Evolutionary conservation across 192 early-diverging fungal genomes (phyloP).

Genomic region (Coemansia sp.): DNA sequence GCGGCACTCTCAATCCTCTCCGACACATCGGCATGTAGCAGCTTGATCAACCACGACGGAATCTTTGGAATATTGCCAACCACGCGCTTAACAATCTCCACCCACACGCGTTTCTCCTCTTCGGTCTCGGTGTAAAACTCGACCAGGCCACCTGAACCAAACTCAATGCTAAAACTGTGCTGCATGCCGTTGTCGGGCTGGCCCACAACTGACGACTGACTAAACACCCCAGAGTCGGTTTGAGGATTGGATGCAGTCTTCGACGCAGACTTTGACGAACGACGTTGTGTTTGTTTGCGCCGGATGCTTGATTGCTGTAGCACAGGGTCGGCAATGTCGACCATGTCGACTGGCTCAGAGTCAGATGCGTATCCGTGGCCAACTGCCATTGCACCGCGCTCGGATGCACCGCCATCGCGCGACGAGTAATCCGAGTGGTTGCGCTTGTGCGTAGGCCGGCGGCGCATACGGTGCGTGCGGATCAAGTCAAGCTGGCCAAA

Average conservation of each 20-base stretch:
- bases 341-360: constrained; percentile 41
- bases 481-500: constrained; percentile 25
- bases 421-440: constrained; percentile 49
- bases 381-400: constrained; percentile 10
- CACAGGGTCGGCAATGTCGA: constrained; percentile 45
- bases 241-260: background rate
- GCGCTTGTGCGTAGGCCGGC: constrained; percentile 47
- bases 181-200: constrained; percentile 44
- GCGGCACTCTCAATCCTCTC: constrained; percentile 27
- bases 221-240: constrained; percentile 46
- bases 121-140: constrained; percentile 54
- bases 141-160: constrained; percentile 44
- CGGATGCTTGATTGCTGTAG: constrained; percentile 36
- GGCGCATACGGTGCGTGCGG: constrained; percentile 23
- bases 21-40: constrained; percentile 51
- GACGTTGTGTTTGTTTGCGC: constrained; percentile 8
- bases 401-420: constrained; percentile 23
- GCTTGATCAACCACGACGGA: constrained; percentile 55
- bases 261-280: background rate
- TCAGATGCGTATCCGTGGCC: constrained; percentile 49
- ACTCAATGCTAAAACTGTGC: constrained; percentile 56
- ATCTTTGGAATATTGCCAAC: constrained; percentile 52
- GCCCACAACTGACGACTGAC: constrained; percentile 13
- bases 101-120: constrained; percentile 50
- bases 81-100: constrained; percentile 40